Evolutionary conservation across 768 basidiomycete species (phyloP), one percentile per base, ranked within the genome.

Genomic region (Lactarius trivialis): DNA sequence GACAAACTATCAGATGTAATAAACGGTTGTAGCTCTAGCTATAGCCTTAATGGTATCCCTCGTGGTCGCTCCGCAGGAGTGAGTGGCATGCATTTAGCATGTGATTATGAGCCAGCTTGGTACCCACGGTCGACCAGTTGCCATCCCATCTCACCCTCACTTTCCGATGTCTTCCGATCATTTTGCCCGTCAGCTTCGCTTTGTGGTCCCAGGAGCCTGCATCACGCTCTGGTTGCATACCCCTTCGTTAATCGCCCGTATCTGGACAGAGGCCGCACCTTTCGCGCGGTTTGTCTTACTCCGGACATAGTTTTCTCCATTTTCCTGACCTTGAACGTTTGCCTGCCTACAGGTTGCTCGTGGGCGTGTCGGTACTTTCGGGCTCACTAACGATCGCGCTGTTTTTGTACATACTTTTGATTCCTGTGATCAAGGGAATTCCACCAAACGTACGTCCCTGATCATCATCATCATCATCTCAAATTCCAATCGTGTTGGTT

Each of bases 401-500:
- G n/a, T 90, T 91, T 73, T 70, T 89, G 56, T 91, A 89, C 67
- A 79, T 92, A 36, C 73, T 92, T 14, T 70, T 85, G 55, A 75
- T 85, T 32, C 88, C 86, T n/a, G 78, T 84, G 76, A 75, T 86
- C 33, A 80, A 81, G 60, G 88, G 86, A 21, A 79, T 82, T 58
- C 81, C 85, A 65, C 85, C 87, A 37, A 81, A 91, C 68, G 89
- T 91, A 70, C 67, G 85, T 79, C 32, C 49, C 24, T 24, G 32
- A 36, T 39, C 32, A 19, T 43, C 4, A n/a, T n/a, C n/a, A n/a
- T n/a, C n/a, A n/a, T n/a, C n/a, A n/a, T n/a, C n/a, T n/a, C n/a
- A 21, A 36, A 7, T 24, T 45, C 11, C 43, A 12, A 21, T 14
- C 19, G 26, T 12, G 21, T 43, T 41, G 4, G 28, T 7, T 17